phyloP scores from a whole-genome alignment of 352 stramenopile genomes.

The Phytophthora brassicae region DNA sequence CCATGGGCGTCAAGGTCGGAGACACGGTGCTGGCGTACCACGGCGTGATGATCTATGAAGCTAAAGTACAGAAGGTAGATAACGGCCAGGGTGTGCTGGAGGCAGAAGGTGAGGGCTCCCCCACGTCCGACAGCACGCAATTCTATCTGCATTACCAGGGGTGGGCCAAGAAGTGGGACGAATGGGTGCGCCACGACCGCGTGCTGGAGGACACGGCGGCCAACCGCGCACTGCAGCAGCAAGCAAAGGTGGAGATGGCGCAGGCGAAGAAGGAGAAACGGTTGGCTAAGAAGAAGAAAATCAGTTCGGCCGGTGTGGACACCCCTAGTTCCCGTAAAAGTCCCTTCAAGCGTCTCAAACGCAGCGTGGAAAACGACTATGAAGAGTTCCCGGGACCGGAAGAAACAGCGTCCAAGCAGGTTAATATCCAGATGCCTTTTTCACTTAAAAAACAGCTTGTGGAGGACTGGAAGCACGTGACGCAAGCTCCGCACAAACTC shows the following conservation, averaged over 20 bases:
- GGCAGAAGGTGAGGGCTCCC: slow-evolving; percentile 5
- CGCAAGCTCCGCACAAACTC: slow-evolving; percentile 75
- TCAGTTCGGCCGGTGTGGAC: slow-evolving; percentile 63
- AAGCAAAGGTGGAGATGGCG: slow-evolving; percentile 44
- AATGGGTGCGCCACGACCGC: slow-evolving; percentile 80
- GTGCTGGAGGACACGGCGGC: slow-evolving; percentile 68
- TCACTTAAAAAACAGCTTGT: slow-evolving; percentile 92
- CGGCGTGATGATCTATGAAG: slow-evolving; percentile 85
- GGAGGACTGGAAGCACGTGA: slow-evolving; percentile 89
- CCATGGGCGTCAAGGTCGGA: slow-evolving; percentile 66
- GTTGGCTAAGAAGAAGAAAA: slow-evolving; percentile 58
- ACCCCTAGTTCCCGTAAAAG: slow-evolving; percentile 50
- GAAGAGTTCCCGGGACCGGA: slow-evolving; percentile 48
- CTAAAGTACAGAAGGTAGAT: slow-evolving; percentile 84
- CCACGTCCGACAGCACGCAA: slow-evolving; percentile 39
- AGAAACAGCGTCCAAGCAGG: slow-evolving; percentile 34
- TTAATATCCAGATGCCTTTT: slow-evolving; percentile 87
- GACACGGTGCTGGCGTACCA: slow-evolving; percentile 79
- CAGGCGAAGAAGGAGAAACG: slow-evolving; percentile 70
- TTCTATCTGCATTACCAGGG: slow-evolving; percentile 92
- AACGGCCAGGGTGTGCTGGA: slow-evolving; percentile 60
- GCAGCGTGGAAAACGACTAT: slow-evolving; percentile 63
- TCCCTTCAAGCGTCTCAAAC: slow-evolving; percentile 80
- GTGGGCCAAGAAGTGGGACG: slow-evolving; percentile 92
- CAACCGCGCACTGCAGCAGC: slow-evolving; percentile 59